A percentile compares a stretch with the other conserved stretches of the same genome.
Evolutionary conservation across 768 basidiomycete genomes (phyloP).

Genomic region (Neoboletus magnificus): DNA sequence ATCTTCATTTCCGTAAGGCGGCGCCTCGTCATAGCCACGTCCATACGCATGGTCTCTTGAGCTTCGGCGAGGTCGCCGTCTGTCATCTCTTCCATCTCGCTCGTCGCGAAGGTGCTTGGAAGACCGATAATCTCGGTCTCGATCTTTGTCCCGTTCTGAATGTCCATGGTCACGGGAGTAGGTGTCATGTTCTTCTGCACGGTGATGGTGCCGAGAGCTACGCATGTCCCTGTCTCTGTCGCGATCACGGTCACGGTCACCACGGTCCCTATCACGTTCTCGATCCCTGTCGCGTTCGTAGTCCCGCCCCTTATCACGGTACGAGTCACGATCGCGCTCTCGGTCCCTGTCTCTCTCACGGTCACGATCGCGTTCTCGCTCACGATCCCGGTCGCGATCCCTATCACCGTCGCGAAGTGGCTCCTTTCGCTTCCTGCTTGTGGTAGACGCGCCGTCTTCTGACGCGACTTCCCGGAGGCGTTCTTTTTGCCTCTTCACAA

Average conservation of each 20-base stretch:
- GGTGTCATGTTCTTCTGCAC: slow-evolving; percentile 34
- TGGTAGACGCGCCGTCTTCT: slow-evolving; percentile 78
- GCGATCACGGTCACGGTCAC: slow-evolving; percentile 41
- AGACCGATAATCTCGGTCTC: slow-evolving; percentile 41
- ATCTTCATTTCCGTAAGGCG: slow-evolving; percentile 38
- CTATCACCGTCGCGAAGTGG: slow-evolving; percentile 50
- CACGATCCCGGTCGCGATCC: slow-evolving; percentile 43
- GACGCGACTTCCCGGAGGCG: slow-evolving; percentile 72
- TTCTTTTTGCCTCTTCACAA: slow-evolving; percentile 89
- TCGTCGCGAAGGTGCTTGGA: slow-evolving; percentile 53
- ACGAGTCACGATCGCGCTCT: slow-evolving; percentile 26
- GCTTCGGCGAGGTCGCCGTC: slow-evolving; percentile 40
- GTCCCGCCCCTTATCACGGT: slow-evolving; percentile 33
- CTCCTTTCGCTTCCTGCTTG: slow-evolving; percentile 79
- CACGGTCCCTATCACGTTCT: slow-evolving; percentile 39
- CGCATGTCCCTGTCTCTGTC: slow-evolving; percentile 43
- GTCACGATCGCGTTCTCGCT: slow-evolving; percentile 18
- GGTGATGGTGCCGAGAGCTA: slow-evolving; percentile 33
- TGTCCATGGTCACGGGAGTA: slow-evolving; percentile 35
- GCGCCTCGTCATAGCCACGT: slow-evolving; percentile 51
- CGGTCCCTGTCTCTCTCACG: slow-evolving; percentile 28
- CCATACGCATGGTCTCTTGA: slow-evolving; percentile 38
- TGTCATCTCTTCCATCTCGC: slow-evolving; percentile 53
- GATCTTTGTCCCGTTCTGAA: slow-evolving; percentile 34
- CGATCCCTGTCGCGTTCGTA: slow-evolving; percentile 41